Conservation (phyloP, 1,284 basidiomycete species). For the Ganoderma resinaceum region DNA sequence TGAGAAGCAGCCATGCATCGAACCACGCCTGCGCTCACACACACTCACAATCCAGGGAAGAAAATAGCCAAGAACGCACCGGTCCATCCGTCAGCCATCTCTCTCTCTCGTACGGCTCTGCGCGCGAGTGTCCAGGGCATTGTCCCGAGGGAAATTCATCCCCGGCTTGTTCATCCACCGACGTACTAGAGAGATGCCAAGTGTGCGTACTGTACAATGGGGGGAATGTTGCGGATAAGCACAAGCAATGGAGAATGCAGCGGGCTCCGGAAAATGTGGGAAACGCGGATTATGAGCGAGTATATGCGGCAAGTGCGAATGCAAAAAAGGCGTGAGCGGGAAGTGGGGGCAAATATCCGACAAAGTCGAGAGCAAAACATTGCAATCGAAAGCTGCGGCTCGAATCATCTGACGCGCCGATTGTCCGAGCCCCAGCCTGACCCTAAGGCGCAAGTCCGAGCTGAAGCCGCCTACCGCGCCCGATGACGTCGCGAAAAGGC, state of each 20-base stretch:
- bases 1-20: conserved; percentile 30
- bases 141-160: conserved; percentile 2
- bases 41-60: conserved; percentile 24
- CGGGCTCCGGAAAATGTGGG: conserved; percentile 13
- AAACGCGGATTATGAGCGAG: not conserved
- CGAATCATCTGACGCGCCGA: conserved; percentile 22
- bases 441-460: not conserved
- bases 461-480: conserved; percentile 27
- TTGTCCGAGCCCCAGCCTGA: not conserved
- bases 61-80: not conserved
- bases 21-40: conserved; percentile 23
- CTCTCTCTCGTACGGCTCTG: not conserved
- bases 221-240: conserved; percentile 2
- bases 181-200: conserved; percentile 12
- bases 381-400: conserved; percentile 13
- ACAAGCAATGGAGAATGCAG: conserved; percentile 2
- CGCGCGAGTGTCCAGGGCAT: not conserved
- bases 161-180: not conserved
- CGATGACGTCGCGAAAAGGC: conserved; percentile 30
- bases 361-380: conserved; percentile 10
- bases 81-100: too few species aligned
- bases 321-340: not conserved
- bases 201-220: conserved; percentile 30
- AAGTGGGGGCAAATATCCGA: conserved; percentile 18
- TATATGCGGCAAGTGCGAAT: conserved; percentile 7